Percentiles rank a stretch among this genome's conserved stretches.
These are phyloP conservation scores for Ogataea saltuana DNA, from an alignment of 805 yeast genomes.

Conservation along the genomic window DNA sequence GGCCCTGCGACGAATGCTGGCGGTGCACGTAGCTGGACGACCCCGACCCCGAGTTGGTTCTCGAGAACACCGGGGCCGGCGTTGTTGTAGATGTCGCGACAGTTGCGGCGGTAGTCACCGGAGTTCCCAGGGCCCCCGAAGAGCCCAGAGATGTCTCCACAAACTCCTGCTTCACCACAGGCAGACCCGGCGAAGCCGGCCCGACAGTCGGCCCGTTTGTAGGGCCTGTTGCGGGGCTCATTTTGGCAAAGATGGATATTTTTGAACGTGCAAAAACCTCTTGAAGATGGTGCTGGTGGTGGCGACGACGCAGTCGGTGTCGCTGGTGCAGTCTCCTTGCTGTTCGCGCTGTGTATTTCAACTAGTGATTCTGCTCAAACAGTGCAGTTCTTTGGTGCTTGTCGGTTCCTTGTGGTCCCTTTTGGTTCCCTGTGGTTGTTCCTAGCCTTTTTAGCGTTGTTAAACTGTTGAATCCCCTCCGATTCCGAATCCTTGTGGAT, in stretches of 20 bases:
- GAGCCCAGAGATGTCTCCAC: neutral
- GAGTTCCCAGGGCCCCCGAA: constrained; percentile 3
- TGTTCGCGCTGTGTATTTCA: no score
- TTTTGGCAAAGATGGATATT: neutral
- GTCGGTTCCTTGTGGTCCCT: neutral
- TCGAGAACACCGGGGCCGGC: constrained; percentile 1
- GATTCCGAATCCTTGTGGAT: neutral
- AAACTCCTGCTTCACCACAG: constrained; percentile 1
- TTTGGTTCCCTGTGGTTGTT: neutral
- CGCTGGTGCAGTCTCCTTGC: no score
- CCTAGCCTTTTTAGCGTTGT: neutral
- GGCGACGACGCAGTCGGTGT: no score
- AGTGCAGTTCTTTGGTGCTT: no score
- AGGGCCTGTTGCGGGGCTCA: neutral
- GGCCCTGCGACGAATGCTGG: constrained; percentile 26
- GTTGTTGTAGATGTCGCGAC: neutral
- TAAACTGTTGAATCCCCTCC: neutral
- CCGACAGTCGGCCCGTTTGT: neutral
- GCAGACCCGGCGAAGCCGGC: neutral
- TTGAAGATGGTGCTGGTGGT: no score
- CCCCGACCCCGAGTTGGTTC: constrained; percentile 1
- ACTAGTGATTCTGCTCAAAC: no score
- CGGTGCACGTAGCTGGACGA: constrained; percentile 26
- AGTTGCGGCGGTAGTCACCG: neutral
- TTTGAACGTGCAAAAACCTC: neutral